Percentiles rank a stretch among this genome's conserved stretches.
Evolutionary conservation across 2,329 filamentous ascomycete species (phyloP).

Genomic region (Sporothrix schenckii): DNA sequence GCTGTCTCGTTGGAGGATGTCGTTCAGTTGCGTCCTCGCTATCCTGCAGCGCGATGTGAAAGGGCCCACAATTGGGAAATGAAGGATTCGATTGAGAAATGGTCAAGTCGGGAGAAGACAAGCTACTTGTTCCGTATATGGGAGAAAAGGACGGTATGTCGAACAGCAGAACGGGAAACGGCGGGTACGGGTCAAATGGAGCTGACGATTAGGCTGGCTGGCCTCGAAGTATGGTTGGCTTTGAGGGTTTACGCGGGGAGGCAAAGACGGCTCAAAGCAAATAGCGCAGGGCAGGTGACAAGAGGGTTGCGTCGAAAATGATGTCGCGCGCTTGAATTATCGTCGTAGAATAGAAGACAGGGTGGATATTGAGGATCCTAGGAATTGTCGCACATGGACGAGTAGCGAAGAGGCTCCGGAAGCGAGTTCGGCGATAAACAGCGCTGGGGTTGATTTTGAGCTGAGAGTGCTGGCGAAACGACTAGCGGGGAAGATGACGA

Average conservation of each 20-base stretch:
- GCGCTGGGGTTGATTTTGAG: neutral
- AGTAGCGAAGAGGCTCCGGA: neutral
- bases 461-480: conserved; percentile 12
- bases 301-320: neutral
- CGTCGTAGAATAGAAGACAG: neutral
- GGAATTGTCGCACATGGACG: conserved; percentile 1
- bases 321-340: neutral
- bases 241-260: conserved; percentile 4
- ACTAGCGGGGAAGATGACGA: neutral
- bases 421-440: conserved; percentile 23
- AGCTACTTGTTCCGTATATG: neutral
- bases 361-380: neutral
- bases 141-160: neutral
- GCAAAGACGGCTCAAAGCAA: neutral
- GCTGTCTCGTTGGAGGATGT: neutral
- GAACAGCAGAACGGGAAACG: conserved; percentile 18
- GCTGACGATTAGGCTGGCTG: conserved; percentile 24
- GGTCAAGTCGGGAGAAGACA: neutral
- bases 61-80: conserved; percentile 8
- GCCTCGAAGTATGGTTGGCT: neutral
- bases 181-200: conserved; percentile 2
- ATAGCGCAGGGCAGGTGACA: neutral
- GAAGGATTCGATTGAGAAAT: neutral
- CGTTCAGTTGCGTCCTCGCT: neutral
- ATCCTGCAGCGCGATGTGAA: neutral